Conservation (phyloP, 495 filamentous ascomycete genomes). For the Penicillium nucicola region DNA sequence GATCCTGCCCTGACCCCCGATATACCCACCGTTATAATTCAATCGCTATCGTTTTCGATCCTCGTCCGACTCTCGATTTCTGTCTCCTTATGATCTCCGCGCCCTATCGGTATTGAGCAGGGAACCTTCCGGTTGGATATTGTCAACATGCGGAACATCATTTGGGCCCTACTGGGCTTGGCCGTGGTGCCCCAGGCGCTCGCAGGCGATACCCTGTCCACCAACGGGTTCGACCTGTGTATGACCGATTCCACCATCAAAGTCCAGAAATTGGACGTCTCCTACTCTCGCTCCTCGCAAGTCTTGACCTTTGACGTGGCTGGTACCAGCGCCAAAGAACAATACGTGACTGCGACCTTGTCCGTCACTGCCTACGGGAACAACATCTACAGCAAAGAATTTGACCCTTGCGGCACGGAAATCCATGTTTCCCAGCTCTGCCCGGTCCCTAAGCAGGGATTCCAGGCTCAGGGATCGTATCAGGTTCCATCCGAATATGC, state of each 20-base stretch:
- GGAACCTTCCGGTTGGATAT: not conserved
- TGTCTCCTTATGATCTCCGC: slow-evolving; percentile 1
- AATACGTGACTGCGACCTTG: slow-evolving; percentile 79
- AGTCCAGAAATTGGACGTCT: slow-evolving; percentile 71
- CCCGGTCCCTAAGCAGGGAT: slow-evolving; percentile 75
- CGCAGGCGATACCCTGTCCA: slow-evolving; percentile 72
- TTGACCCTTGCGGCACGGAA: slow-evolving; percentile 72
- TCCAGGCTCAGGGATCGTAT: slow-evolving; percentile 68
- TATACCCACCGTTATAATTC: not conserved
- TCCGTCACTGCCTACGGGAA: slow-evolving; percentile 84
- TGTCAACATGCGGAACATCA: slow-evolving; percentile 27
- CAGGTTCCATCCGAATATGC: slow-evolving; percentile 67
- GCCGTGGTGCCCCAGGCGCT: slow-evolving; percentile 42
- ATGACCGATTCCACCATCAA: slow-evolving; percentile 60
- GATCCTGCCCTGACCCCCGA: slow-evolving; percentile 22
- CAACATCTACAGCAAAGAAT: slow-evolving; percentile 72
- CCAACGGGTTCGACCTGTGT: slow-evolving; percentile 76
- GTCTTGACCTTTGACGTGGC: slow-evolving; percentile 78
- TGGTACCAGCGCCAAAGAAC: slow-evolving; percentile 66
- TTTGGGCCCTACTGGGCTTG: slow-evolving; percentile 31
- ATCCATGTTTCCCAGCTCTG: slow-evolving; percentile 73
- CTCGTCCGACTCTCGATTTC: slow-evolving; percentile 1
- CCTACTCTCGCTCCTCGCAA: slow-evolving; percentile 71
- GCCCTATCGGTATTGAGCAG: not conserved
- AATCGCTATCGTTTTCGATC: slow-evolving; percentile 1